These are phyloP conservation scores for Cucurbita moschata DNA, from an alignment of 306 rosid species.

Conservation along the genomic window DNA sequence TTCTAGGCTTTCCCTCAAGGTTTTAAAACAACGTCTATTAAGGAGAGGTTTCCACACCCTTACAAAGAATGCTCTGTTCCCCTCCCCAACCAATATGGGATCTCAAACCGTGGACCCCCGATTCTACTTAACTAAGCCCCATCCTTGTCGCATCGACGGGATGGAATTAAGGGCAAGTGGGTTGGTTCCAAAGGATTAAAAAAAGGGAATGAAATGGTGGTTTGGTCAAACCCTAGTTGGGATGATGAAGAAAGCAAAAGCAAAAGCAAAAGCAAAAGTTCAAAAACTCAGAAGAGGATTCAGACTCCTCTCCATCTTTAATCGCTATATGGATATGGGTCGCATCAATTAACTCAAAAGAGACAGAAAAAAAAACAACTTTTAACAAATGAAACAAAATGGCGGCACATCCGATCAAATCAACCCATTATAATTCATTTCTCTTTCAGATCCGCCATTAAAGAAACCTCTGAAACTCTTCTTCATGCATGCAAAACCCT, in stretches of 20 bases:
- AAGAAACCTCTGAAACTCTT: neutral
- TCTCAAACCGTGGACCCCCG: too few relatives aligned
- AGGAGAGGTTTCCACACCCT: too few relatives aligned
- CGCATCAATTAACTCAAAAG: slow-evolving; percentile 13
- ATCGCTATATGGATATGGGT: slow-evolving; percentile 11
- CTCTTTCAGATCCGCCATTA: neutral
- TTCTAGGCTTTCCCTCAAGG: too few relatives aligned
- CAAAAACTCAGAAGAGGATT: slow-evolving; percentile 4
- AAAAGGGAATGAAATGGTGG: slow-evolving; percentile 4
- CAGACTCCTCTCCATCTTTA: slow-evolving; percentile 1
- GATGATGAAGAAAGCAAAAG: slow-evolving; percentile 33
- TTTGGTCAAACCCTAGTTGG: slow-evolving; percentile 50
- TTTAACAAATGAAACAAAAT: slow-evolving; percentile 30
- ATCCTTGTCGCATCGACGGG: too few relatives aligned
- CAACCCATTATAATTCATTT: neutral
- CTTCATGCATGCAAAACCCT: slow-evolving; percentile 5
- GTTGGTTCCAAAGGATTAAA: too few relatives aligned
- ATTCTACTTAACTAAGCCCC: too few relatives aligned
- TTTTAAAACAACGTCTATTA: too few relatives aligned
- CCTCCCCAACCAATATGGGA: too few relatives aligned
- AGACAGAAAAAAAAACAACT: neutral
- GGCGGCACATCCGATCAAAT: slow-evolving; percentile 95
- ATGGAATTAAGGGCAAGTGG: too few relatives aligned
- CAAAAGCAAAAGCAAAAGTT: slow-evolving; percentile 56
- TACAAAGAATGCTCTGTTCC: too few relatives aligned